Evolutionary conservation across 1,139 yeast species (phyloP).

Genomic region (Debaryomyces robertsiae): DNA sequence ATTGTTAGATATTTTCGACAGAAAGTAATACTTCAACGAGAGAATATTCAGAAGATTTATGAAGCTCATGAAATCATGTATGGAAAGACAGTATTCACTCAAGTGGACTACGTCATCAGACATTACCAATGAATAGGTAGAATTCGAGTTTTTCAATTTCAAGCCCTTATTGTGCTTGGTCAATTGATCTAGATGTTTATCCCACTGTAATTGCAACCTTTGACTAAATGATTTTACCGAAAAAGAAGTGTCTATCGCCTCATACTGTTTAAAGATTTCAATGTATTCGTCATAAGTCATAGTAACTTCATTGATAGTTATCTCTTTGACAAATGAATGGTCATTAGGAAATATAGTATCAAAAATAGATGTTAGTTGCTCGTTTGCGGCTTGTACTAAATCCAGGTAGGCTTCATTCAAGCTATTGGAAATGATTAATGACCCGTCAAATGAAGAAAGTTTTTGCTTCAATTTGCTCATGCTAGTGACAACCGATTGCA

Average conservation of each 20-base stretch:
- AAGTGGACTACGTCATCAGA: slow-evolving; percentile 5
- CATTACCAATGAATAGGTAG: slow-evolving; percentile 10
- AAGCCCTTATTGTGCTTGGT: slow-evolving; percentile 18
- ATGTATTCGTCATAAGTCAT: slow-evolving; percentile 18
- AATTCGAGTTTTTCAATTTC: slow-evolving; percentile 16
- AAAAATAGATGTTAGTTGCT: slow-evolving; percentile 14
- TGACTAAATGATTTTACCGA: slow-evolving; percentile 16
- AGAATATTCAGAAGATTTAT: slow-evolving; percentile 29
- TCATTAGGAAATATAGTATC: slow-evolving; percentile 26
- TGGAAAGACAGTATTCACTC: slow-evolving; percentile 23
- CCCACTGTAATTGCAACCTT: slow-evolving; percentile 23
- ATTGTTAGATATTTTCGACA: slow-evolving; percentile 33
- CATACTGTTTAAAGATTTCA: slow-evolving; percentile 15
- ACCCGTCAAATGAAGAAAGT: slow-evolving; percentile 23
- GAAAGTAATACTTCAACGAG: slow-evolving; percentile 29
- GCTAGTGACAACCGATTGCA: slow-evolving; percentile 20
- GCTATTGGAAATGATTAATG: slow-evolving; percentile 15
- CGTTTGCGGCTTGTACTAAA: slow-evolving; percentile 14
- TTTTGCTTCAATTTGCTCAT: slow-evolving; percentile 21
- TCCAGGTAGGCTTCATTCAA: slow-evolving; percentile 13
- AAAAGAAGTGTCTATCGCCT: slow-evolving; percentile 15
- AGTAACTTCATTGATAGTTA: slow-evolving; percentile 15
- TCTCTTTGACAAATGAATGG: slow-evolving; percentile 19
- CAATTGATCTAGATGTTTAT: slow-evolving; percentile 18
- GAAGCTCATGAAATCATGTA: slow-evolving; percentile 31